phyloP scores from a whole-genome alignment of 306 rosid species.

The Casuarina glauca region DNA sequence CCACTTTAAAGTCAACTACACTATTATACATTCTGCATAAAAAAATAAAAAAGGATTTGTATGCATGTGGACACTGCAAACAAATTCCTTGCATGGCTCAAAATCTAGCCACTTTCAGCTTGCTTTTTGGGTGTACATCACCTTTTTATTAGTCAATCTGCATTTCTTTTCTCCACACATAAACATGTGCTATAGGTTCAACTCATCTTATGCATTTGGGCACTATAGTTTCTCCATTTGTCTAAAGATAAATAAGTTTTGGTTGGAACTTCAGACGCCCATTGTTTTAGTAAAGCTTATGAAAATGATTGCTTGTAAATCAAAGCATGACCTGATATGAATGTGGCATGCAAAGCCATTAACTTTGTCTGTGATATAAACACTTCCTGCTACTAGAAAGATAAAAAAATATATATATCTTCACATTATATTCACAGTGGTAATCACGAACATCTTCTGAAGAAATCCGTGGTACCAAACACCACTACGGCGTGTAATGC shows the following conservation, averaged over 20 bases:
- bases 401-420: no score
- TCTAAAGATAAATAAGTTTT: background rate
- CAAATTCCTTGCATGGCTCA: conserved; percentile 63
- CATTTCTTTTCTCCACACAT: conserved; percentile 30
- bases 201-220: conserved; percentile 20
- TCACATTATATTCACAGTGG: background rate
- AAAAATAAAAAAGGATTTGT: conserved; percentile 29
- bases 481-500: conserved; percentile 39
- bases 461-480: conserved; percentile 60
- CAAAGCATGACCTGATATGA: background rate
- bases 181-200: conserved; percentile 27
- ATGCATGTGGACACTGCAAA: conserved; percentile 47
- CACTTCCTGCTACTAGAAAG: background rate
- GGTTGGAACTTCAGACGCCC: conserved; percentile 3
- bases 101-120: conserved; percentile 37
- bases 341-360: background rate
- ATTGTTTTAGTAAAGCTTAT: conserved; percentile 4
- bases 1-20: conserved; percentile 61
- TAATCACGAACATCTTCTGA: background rate
- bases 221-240: conserved; percentile 18
- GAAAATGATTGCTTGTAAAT: background rate
- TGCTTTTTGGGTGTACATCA: conserved; percentile 27
- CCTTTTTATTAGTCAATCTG: conserved; percentile 40
- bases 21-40: conserved; percentile 38
- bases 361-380: background rate